These are phyloP conservation scores for Ananas comosus DNA, from an alignment of 176 grass and related monocot genomes.

Conservation along the genomic window DNA sequence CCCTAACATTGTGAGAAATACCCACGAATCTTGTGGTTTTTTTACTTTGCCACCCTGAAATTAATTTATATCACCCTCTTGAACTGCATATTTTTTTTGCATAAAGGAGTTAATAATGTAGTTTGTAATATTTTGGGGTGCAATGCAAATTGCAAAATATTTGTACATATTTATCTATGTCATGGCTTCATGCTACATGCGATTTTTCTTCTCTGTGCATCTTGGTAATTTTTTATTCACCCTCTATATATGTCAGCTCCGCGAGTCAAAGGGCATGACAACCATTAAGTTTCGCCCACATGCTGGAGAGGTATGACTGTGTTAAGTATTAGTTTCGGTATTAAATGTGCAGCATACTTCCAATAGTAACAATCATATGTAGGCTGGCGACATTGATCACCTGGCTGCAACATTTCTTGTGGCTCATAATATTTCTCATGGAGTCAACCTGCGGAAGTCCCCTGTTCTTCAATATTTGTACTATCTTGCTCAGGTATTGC, in stretches of 20 bases:
- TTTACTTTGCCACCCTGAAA: no score
- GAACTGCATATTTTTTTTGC: no score
- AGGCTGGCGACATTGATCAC: constrained; percentile 92
- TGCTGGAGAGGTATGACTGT: constrained; percentile 68
- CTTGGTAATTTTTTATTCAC: constrained; percentile 23
- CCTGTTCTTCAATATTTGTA: constrained; percentile 89
- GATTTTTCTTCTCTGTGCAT: background rate
- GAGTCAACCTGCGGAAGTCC: constrained; percentile 85
- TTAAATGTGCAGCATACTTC: constrained; percentile 5
- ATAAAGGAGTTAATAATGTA: no score
- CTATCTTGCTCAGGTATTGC: constrained; percentile 84
- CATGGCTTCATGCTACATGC: no score
- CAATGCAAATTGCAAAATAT: no score
- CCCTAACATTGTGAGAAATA: no score
- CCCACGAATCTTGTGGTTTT: no score
- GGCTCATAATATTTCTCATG: constrained; percentile 80
- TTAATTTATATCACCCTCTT: no score
- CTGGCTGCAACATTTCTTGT: constrained; percentile 84
- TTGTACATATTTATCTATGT: no score
- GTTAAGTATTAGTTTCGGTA: background rate
- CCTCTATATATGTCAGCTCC: constrained; percentile 34
- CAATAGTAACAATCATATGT: constrained; percentile 25
- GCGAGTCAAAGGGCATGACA: constrained; percentile 86
- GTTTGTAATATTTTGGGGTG: no score
- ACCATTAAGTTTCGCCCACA: constrained; percentile 95